These are phyloP conservation scores for Ogataea zsoltii DNA, from an alignment of 805 yeast species.

Conservation along the genomic window DNA sequence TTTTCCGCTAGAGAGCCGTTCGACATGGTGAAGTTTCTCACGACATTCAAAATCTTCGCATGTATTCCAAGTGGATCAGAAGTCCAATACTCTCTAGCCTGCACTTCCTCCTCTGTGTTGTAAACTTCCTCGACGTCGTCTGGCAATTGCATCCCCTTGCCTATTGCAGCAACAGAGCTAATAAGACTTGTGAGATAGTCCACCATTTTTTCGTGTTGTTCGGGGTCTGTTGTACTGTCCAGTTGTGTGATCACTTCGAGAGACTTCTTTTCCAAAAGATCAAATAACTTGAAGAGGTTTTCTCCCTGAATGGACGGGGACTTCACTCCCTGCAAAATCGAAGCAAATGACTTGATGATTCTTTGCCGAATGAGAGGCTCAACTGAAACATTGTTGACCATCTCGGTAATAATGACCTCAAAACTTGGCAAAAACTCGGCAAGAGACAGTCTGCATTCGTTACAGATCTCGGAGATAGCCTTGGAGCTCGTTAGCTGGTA, in stretches of 20 bases:
- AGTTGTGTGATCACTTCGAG: constrained; percentile 14
- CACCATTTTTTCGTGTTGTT: constrained; percentile 28
- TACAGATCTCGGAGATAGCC: constrained; percentile 61
- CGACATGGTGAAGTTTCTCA: constrained; percentile 45
- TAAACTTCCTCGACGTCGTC: constrained; percentile 48
- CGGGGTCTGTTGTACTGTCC: constrained; percentile 9
- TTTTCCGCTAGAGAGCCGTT: constrained; percentile 40
- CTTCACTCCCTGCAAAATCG: constrained; percentile 55
- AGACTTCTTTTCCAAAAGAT: constrained; percentile 24
- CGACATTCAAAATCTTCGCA: constrained; percentile 39
- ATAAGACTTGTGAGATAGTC: constrained; percentile 59
- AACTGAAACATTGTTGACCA: constrained; percentile 42
- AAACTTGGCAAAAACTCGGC: constrained; percentile 46
- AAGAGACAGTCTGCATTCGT: constrained; percentile 48
- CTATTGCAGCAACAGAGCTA: constrained; percentile 66
- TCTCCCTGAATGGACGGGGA: constrained; percentile 47
- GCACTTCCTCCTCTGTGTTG: constrained; percentile 33
- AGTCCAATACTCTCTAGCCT: constrained; percentile 45
- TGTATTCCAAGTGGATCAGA: constrained; percentile 50
- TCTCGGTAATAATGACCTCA: constrained; percentile 46
- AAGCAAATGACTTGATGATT: constrained; percentile 60
- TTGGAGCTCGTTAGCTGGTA: constrained; percentile 46
- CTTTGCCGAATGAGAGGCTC: constrained; percentile 56
- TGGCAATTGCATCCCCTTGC: constrained; percentile 65
- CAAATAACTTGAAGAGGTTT: constrained; percentile 25